These are phyloP conservation scores for Trametes cinnabarina DNA, from an alignment of 768 basidiomycete species.

Conservation along the genomic window DNA sequence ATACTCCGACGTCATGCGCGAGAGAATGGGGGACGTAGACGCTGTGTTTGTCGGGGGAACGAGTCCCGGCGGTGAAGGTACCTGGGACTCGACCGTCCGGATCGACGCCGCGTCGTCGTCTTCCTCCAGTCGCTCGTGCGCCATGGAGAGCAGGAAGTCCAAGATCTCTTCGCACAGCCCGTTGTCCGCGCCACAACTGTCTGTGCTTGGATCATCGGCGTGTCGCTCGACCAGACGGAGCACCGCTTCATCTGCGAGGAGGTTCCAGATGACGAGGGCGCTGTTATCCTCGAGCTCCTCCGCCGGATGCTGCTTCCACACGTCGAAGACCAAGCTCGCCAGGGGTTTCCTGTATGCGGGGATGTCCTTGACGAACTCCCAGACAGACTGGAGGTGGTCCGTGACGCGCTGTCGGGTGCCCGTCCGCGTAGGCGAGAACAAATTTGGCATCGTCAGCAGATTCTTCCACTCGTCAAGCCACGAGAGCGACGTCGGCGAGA, in stretches of 20 bases:
- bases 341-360: slow-evolving; percentile 55
- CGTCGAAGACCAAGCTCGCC: slow-evolving; percentile 52
- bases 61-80: slow-evolving; percentile 6
- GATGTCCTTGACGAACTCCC: slow-evolving; percentile 70
- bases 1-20: slow-evolving; percentile 59
- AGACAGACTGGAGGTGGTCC: slow-evolving; percentile 54
- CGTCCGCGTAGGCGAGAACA: slow-evolving; percentile 37
- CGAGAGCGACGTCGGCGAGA: slow-evolving; percentile 67
- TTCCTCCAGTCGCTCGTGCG: slow-evolving; percentile 20
- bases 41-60: slow-evolving; percentile 19
- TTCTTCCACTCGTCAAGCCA: slow-evolving; percentile 70
- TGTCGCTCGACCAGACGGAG: slow-evolving; percentile 66
- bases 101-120: slow-evolving; percentile 20
- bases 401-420: slow-evolving; percentile 56
- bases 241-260: slow-evolving; percentile 70
- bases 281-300: slow-evolving; percentile 31
- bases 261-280: slow-evolving; percentile 46
- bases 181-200: slow-evolving; percentile 21
- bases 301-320: slow-evolving; percentile 39
- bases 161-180: slow-evolving; percentile 24
- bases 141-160: slow-evolving; percentile 17
- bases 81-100: slow-evolving; percentile 8
- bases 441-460: slow-evolving; percentile 47
- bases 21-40: slow-evolving; percentile 50
- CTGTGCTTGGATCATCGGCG: slow-evolving; percentile 52